Evolutionary conservation across 2,329 filamentous ascomycete species (phyloP).

Genomic region (Colletotrichum musicola): DNA sequence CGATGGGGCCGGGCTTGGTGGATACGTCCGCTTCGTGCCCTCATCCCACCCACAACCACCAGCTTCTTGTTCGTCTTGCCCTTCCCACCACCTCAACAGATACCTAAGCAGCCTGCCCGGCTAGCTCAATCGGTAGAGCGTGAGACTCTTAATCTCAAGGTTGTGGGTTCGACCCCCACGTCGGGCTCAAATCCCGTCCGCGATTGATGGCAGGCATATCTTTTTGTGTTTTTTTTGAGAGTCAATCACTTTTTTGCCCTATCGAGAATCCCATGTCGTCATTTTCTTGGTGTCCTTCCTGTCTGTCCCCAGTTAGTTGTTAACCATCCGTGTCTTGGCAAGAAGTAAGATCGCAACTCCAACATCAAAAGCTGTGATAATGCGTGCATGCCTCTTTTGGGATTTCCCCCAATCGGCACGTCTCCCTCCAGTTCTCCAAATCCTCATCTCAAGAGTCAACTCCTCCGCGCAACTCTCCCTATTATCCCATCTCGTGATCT

Average conservation of each 20-base stretch:
- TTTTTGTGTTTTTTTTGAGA: background rate
- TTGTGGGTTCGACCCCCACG: slow-evolving; percentile 39
- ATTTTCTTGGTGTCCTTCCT: background rate
- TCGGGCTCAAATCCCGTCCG: slow-evolving; percentile 37
- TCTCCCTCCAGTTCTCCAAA: background rate
- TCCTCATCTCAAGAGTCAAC: background rate
- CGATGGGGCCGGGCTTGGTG: slow-evolving; percentile 21
- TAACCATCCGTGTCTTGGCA: background rate
- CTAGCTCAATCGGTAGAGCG: slow-evolving; percentile 80
- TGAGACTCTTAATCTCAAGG: slow-evolving; percentile 70
- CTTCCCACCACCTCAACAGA: background rate
- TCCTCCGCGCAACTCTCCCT: background rate
- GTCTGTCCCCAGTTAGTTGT: background rate
- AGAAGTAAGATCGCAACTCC: background rate
- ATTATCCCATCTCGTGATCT: background rate
- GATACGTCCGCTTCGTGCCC: slow-evolving; percentile 17
- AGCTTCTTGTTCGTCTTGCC: background rate
- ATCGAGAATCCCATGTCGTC: background rate
- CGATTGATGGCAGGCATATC: slow-evolving; percentile 17
- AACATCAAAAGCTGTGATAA: no score
- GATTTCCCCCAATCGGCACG: background rate
- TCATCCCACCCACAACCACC: slow-evolving; percentile 19
- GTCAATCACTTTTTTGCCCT: background rate
- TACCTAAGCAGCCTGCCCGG: slow-evolving; percentile 53
- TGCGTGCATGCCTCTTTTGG: no score